Percentiles rank a stretch among this genome's conserved stretches.
These are phyloP conservation scores for Bonia amplexicaulis DNA, from an alignment of 176 grass and related monocot species.

Conservation along the genomic window DNA sequence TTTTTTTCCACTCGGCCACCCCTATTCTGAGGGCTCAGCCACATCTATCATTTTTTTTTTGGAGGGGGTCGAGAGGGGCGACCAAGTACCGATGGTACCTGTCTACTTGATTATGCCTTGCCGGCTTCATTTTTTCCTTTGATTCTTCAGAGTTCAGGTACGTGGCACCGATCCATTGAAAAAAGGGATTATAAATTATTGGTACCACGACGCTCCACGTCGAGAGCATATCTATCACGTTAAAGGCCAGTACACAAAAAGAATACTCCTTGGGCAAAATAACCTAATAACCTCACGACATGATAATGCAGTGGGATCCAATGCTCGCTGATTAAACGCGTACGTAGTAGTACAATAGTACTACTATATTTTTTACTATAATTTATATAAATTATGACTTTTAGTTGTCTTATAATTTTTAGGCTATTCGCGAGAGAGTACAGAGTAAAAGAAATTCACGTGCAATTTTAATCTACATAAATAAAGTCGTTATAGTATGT, in stretches of 20 bases:
- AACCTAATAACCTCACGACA: constrained; percentile 13
- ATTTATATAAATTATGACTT: no score
- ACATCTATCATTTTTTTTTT: no score
- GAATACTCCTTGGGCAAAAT: neutral
- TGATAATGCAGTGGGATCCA: constrained; percentile 20
- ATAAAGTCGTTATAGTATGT: no score
- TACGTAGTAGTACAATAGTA: neutral
- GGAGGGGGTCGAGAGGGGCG: no score
- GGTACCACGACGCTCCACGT: neutral
- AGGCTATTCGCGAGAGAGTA: accelerated
- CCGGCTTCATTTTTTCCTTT: neutral
- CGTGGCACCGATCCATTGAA: neutral
- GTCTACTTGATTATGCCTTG: neutral
- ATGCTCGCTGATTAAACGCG: neutral
- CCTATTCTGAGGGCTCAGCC: no score
- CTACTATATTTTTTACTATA: neutral
- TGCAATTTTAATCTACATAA: no score
- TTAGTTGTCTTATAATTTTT: no score
- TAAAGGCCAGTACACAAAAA: neutral
- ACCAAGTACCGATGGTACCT: no score
- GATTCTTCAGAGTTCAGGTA: neutral
- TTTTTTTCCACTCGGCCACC: no score
- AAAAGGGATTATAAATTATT: neutral
- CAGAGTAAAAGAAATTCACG: accelerated
- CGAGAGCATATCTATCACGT: neutral